Conservation (phyloP, 371 early-diverging fungal species). For the Dichotomocladium elegans region DNA sequence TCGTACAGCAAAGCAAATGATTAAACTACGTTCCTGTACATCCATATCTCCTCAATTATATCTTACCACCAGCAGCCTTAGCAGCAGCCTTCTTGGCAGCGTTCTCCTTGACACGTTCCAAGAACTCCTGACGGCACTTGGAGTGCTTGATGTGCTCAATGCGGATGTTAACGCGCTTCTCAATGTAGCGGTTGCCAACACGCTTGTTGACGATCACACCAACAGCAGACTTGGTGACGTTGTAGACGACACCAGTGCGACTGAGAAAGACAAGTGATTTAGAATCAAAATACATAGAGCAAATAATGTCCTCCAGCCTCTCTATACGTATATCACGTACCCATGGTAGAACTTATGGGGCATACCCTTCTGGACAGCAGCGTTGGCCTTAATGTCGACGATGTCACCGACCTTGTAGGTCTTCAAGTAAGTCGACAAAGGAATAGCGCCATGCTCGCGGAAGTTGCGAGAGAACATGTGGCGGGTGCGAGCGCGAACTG, state of each 20-base stretch:
- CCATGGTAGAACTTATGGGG: constrained; percentile 99
- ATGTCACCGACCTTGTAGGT: constrained; percentile 84
- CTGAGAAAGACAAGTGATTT: constrained; percentile 30
- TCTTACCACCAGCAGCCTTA: constrained; percentile 53
- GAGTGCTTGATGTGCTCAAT: constrained; percentile 99
- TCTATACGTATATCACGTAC: constrained; percentile 52
- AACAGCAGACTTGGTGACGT: constrained; percentile 97
- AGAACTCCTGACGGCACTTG: constrained; percentile 98
- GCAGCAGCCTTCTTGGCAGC: constrained; percentile 83
- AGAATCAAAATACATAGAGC: background rate
- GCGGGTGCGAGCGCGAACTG: constrained; percentile 96
- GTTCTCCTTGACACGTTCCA: constrained; percentile 96
- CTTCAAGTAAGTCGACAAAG: constrained; percentile 95
- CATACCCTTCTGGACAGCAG: constrained; percentile 99
- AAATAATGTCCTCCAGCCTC: too few species aligned
- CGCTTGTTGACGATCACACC: constrained; percentile 98
- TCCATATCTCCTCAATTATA: background rate
- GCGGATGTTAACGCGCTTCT: constrained; percentile 98
- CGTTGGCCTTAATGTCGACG: constrained; percentile 45
- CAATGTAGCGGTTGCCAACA: constrained; percentile 96
- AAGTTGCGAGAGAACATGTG: constrained; percentile 97
- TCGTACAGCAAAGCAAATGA: background rate
- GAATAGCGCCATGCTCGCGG: constrained; percentile 91
- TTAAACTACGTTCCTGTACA: background rate
- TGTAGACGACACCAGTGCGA: constrained; percentile 97